A percentile compares a stretch with the other conserved stretches of the same genome.
Conservation (phyloP, 1,284 basidiomycete genomes). For the Ganoderma lucidum region DNA sequence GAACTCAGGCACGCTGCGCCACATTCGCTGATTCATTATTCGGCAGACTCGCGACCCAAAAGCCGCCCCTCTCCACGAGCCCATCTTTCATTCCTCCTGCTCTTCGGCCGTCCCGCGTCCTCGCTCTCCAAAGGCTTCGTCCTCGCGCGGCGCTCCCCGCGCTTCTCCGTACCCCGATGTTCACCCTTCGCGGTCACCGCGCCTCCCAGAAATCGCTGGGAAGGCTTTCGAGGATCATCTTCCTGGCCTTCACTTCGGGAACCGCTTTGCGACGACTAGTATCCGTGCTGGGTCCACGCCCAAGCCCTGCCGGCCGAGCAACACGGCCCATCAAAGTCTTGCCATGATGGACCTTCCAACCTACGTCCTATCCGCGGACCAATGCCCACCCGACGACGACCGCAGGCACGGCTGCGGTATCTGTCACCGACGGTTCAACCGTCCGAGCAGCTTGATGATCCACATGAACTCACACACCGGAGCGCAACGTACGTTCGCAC, state of each 20-base stretch:
- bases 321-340: slow-evolving; percentile 9
- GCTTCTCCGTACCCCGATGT: background rate
- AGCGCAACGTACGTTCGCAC: slow-evolving; percentile 64
- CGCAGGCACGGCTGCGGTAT: slow-evolving; percentile 71
- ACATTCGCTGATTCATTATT: background rate
- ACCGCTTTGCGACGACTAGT: background rate
- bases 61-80: background rate
- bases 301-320: background rate
- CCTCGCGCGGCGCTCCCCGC: background rate
- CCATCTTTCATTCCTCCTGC: background rate
- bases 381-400: slow-evolving; percentile 38
- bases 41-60: background rate
- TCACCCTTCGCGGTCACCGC: background rate
- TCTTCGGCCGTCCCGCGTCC: background rate
- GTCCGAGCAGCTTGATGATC: slow-evolving; percentile 78
- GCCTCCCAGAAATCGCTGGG: background rate
- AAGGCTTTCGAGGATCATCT: background rate
- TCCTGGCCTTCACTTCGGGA: no score
- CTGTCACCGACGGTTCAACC: slow-evolving; percentile 77
- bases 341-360: slow-evolving; percentile 19
- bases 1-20: background rate
- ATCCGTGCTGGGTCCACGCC: background rate
- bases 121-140: background rate
- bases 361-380: slow-evolving; percentile 27
- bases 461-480: slow-evolving; percentile 83